phyloP scores from a whole-genome alignment of 2,329 filamentous ascomycete genomes.

The Neonectria coccinea region DNA sequence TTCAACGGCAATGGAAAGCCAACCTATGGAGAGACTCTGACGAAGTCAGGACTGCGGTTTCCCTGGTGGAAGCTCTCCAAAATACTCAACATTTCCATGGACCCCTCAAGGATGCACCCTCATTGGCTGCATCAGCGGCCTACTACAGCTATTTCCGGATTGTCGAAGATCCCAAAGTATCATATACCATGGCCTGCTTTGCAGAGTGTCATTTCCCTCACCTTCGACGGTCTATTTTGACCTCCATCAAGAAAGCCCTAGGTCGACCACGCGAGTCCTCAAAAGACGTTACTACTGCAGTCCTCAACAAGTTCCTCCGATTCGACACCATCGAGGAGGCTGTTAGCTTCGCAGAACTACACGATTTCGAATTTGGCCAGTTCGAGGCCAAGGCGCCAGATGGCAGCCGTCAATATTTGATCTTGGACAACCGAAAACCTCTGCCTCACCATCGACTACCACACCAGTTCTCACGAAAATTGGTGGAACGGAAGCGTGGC shows the following conservation, averaged over 20 bases:
- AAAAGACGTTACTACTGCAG: conserved; percentile 69
- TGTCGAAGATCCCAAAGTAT: conserved; percentile 66
- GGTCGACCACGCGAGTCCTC: conserved; percentile 67
- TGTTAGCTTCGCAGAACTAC: conserved; percentile 71
- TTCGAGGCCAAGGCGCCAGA: conserved; percentile 51
- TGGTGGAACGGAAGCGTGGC: conserved; percentile 72
- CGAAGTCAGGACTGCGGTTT: conserved; percentile 71
- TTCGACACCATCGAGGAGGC: conserved; percentile 78
- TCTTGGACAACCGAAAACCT: conserved; percentile 57
- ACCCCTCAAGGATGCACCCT: conserved; percentile 63
- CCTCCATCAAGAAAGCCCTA: conserved; percentile 66
- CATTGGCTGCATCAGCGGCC: conserved; percentile 61
- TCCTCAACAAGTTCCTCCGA: conserved; percentile 67
- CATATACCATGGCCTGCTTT: conserved; percentile 77
- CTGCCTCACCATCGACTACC: conserved; percentile 63
- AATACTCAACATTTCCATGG: conserved; percentile 69
- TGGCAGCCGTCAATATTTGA: conserved; percentile 54
- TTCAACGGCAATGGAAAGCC: conserved; percentile 68
- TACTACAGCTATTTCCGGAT: conserved; percentile 71
- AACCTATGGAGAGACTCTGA: conserved; percentile 66
- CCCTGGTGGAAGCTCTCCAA: conserved; percentile 70
- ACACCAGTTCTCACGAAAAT: conserved; percentile 65
- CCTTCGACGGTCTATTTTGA: conserved; percentile 69
- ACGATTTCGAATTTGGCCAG: conserved; percentile 64
- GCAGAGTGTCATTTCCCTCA: conserved; percentile 75